phyloP scores from a whole-genome alignment of 306 rosid species.

The Sesbania bispinosa region DNA sequence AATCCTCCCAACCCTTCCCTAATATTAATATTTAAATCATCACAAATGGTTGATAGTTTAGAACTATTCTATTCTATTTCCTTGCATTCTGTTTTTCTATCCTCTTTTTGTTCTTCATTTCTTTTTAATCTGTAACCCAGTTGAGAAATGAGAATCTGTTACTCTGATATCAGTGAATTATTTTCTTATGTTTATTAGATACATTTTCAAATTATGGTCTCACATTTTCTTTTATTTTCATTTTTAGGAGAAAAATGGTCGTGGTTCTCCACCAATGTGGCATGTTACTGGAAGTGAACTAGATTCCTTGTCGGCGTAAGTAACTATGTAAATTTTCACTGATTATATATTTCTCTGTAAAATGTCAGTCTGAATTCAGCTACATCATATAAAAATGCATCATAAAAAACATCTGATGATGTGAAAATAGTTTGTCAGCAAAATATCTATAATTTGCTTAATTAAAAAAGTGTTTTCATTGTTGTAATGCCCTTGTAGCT shows the following conservation, averaged over 20 bases:
- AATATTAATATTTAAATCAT: neutral
- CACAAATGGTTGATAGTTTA: neutral
- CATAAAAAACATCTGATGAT: neutral
- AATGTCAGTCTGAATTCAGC: slow-evolving; percentile 7
- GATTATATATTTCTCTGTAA: neutral
- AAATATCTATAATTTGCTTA: neutral
- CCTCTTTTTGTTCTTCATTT: neutral
- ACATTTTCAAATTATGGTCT: neutral
- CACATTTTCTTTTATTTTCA: slow-evolving; percentile 7
- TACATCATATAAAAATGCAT: neutral
- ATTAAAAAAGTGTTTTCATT: neutral
- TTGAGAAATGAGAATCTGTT: neutral
- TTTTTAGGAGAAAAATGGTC: slow-evolving; percentile 82
- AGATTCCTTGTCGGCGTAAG: slow-evolving; percentile 86
- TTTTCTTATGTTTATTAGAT: slow-evolving; percentile 6
- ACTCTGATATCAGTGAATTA: neutral
- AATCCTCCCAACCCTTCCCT: neutral
- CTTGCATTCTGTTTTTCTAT: neutral
- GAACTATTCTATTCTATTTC: neutral
- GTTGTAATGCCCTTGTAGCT: neutral
- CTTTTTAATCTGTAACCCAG: neutral
- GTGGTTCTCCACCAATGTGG: slow-evolving; percentile 75
- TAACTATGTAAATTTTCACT: slow-evolving; percentile 3
- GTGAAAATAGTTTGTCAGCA: neutral
- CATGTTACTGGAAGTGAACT: slow-evolving; percentile 60